Base-by-base conservation (phyloP, 2,329 filamentous ascomycete genomes). In the Catunica adiposa region DNA sequence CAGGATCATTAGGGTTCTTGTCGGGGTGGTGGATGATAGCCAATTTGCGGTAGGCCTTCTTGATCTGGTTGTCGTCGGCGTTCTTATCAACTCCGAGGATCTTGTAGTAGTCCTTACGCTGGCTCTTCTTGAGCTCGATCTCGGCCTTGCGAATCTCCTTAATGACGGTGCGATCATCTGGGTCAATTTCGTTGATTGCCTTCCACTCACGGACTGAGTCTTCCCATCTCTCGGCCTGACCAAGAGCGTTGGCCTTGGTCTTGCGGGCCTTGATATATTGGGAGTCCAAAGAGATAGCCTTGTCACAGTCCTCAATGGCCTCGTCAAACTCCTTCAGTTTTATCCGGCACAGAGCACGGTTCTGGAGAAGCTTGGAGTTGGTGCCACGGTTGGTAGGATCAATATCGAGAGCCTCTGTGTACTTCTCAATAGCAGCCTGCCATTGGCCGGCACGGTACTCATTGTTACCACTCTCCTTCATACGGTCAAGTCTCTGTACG, bases 31-130 rank as follows among this genome's bases (percentile, higher is more conserved):
- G 86, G 61, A 89, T 76, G 62, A 98, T 90, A 56, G 92, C 92
- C 65, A 95, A 77, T 70, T 92, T 95, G 61, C 90, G 82, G 73
- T 98, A 98, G 1, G 90, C 92, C 73, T 89, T 90, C 77, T 97
- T 98, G 73, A 98, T 92, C 55, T 92, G 81, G 57, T 75, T 75
- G 22, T 94, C 88, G 42, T 78, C 79, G 38, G 89, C 89, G 60
- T 89, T 84, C 75, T 96, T 97, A 57, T 84, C 74, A 7, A 98
- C 73, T 4, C 83, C 86, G 54, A 98, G 80, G 62, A 97, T 95
- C 78, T 96, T 96, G 75, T 98, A 98, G 72, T 95, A 97, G 66
- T 98, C 92, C 71, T 98, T 98, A 60, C 92, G 79, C 71, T 90
- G 85, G 68, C 85, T 86, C 82, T 97, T 97, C 82, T 98, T 98